phyloP scores from a whole-genome alignment of 352 stramenopile genomes.

The Globisporangium polare region DNA sequence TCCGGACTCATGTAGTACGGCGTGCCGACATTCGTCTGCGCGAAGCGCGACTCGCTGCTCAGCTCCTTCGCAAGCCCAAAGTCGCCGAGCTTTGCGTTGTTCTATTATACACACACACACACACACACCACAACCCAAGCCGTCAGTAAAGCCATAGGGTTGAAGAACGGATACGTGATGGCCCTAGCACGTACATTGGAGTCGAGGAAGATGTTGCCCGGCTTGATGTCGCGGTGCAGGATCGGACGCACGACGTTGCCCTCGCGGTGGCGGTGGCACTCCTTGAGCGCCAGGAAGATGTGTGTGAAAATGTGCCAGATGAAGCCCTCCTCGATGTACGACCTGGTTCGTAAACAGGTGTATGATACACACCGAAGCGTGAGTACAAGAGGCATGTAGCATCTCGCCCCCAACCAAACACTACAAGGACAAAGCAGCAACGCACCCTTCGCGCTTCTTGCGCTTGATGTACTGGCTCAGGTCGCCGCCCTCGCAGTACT shows the following conservation, averaged over 20 bases:
- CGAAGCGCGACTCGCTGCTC: conserved; percentile 86
- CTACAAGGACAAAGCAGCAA: conserved; percentile 7
- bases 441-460: conserved; percentile 84
- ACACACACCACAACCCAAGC: conserved; percentile 8
- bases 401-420: neutral
- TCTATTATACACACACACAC: conserved; percentile 28
- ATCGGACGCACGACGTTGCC: conserved; percentile 79
- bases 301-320: conserved; percentile 94
- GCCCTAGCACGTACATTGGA: conserved; percentile 54
- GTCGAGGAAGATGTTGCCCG: conserved; percentile 91
- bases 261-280: conserved; percentile 87
- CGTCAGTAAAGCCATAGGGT: conserved; percentile 5
- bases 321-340: conserved; percentile 90
- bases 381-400: neutral
- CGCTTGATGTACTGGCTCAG: conserved; percentile 89
- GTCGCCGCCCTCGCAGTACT: conserved; percentile 91
- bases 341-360: conserved; percentile 24
- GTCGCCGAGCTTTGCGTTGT: conserved; percentile 91
- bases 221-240: conserved; percentile 91
- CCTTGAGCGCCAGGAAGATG: conserved; percentile 89
- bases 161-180: neutral
- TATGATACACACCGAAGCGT: neutral
- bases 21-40: conserved; percentile 90
- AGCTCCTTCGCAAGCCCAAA: conserved; percentile 91
- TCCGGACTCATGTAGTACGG: conserved; percentile 93